Evolutionary conservation across 371 early-diverging fungal genomes (phyloP).

Genomic region (Mortierella sp.): DNA sequence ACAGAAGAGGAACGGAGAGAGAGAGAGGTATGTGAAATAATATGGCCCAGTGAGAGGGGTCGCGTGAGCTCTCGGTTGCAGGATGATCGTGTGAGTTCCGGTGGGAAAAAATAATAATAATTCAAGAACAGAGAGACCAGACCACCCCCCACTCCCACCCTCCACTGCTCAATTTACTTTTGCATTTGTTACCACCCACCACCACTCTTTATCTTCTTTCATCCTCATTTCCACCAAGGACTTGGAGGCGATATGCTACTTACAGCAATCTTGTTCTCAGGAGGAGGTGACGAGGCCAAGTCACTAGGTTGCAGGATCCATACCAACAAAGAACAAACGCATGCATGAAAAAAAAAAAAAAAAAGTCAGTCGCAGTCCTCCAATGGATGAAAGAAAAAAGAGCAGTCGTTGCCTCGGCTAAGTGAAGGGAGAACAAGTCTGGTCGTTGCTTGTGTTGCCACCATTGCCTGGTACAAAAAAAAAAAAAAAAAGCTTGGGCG

Average conservation of each 20-base stretch:
- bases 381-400: no score
- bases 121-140: no score
- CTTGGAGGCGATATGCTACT: conserved; percentile 5
- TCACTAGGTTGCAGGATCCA: not conserved
- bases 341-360: no score
- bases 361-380: no score
- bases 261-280: conserved; percentile 49
- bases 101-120: conserved; percentile 22
- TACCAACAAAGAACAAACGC: no score
- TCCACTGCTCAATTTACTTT: no score
- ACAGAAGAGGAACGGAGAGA: conserved; percentile 16
- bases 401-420: no score
- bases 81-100: not conserved
- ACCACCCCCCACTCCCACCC: no score
- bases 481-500: no score
- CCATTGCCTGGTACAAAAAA: not conserved
- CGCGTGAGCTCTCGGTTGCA: conserved; percentile 12
- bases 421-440: not conserved
- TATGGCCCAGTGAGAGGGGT: conserved; percentile 1
- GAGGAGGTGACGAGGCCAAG: conserved; percentile 19
- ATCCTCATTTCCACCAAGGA: no score
- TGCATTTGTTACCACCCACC: not conserved
- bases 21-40: conserved; percentile 20
- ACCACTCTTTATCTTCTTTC: not conserved
- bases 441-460: not conserved